Evolutionary conservation across 495 filamentous ascomycete species (phyloP).

Genomic region (Lophium mytilinum): DNA sequence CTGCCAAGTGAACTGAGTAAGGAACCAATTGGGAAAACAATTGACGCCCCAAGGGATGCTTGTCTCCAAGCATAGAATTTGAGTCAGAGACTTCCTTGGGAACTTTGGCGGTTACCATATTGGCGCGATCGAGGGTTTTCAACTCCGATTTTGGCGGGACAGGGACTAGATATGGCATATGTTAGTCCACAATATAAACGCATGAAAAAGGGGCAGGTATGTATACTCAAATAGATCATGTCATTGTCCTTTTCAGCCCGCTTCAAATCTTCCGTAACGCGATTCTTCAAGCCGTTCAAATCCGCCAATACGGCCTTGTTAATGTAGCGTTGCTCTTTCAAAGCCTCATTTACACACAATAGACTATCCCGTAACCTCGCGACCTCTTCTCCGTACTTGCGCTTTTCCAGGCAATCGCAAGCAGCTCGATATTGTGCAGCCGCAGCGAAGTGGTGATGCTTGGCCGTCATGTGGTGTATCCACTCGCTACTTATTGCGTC

Average conservation of each 20-base stretch:
- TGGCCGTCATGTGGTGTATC: constrained; percentile 97
- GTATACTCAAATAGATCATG: constrained; percentile 70
- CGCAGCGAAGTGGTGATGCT: constrained; percentile 95
- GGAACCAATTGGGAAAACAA: constrained; percentile 89
- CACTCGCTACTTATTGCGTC: constrained; percentile 86
- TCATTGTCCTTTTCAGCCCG: constrained; percentile 95
- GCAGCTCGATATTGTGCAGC: constrained; percentile 94
- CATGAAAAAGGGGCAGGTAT: neutral
- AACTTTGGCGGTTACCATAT: constrained; percentile 75
- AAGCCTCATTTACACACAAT: constrained; percentile 71
- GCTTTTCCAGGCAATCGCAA: constrained; percentile 85
- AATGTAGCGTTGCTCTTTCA: constrained; percentile 80
- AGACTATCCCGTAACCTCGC: constrained; percentile 76
- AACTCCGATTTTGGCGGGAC: constrained; percentile 87
- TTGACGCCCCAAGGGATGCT: constrained; percentile 69
- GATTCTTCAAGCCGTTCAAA: constrained; percentile 71
- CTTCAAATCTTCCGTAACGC: constrained; percentile 79
- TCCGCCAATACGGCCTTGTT: constrained; percentile 78
- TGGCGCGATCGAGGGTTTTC: constrained; percentile 73
- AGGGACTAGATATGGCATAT: constrained; percentile 38
- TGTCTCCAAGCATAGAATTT: constrained; percentile 67
- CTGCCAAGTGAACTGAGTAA: constrained; percentile 89
- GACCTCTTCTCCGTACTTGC: constrained; percentile 93
- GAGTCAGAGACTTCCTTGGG: constrained; percentile 79
- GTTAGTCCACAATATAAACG: neutral